Evolutionary conservation across 176 grass and related monocot species (phyloP).

Genomic region (barley (Hordeum vulgare)): DNA sequence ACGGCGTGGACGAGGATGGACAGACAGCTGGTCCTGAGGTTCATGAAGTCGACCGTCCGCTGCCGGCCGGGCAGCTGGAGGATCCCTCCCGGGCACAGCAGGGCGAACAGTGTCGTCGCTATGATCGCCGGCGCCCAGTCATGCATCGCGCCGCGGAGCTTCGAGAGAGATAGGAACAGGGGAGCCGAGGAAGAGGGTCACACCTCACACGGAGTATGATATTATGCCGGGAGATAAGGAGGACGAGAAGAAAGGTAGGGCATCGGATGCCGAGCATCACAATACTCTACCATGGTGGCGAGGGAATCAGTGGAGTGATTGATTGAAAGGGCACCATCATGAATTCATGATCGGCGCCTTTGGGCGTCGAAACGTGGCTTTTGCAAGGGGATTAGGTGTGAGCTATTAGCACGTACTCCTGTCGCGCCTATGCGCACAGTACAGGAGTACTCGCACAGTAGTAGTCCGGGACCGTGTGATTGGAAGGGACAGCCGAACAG

Average conservation of each 20-base stretch:
- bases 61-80: slow-evolving; percentile 85
- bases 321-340: slow-evolving; percentile 9
- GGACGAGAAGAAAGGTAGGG: background rate
- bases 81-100: slow-evolving; percentile 74
- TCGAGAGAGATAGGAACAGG: background rate
- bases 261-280: slow-evolving; percentile 4
- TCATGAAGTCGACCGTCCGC: slow-evolving; percentile 66
- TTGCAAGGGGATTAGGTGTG: slow-evolving; percentile 21
- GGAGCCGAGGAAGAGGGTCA: background rate
- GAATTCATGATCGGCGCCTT: slow-evolving; percentile 10
- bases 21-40: slow-evolving; percentile 62
- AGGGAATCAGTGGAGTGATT: slow-evolving; percentile 34
- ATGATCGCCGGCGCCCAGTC: slow-evolving; percentile 86
- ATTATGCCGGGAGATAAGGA: background rate
- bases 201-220: background rate
- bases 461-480: background rate
- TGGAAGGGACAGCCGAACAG: background rate
- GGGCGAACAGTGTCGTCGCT: slow-evolving; percentile 72
- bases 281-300: background rate
- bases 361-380: slow-evolving; percentile 28
- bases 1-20: slow-evolving; percentile 81
- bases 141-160: slow-evolving; percentile 27
- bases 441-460: background rate
- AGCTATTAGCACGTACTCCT: background rate
- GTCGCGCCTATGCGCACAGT: background rate